Evolutionary conservation across 306 rosid species (phyloP).

Genomic region (Vicia faba): DNA sequence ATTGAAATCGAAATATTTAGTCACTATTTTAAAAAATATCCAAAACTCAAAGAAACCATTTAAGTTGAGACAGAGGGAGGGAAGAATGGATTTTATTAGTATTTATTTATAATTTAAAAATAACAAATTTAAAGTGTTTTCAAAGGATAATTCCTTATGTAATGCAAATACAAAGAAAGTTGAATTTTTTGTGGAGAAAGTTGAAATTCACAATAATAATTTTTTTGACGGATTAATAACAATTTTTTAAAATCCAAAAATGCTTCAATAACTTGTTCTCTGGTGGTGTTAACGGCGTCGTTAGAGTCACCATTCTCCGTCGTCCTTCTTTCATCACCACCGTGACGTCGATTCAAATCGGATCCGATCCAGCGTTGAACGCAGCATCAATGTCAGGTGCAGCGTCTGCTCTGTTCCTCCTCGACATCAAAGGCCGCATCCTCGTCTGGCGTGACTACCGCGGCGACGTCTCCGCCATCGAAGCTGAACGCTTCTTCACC

Average conservation of each 20-base stretch:
- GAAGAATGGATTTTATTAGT: too few relatives aligned
- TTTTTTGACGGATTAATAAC: not conserved
- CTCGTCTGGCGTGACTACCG: constrained; percentile 95
- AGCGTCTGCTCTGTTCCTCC: constrained; percentile 89
- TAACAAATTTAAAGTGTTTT: too few relatives aligned
- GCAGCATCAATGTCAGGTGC: constrained; percentile 72
- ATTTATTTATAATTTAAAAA: too few relatives aligned
- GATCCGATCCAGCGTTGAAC: constrained; percentile 1
- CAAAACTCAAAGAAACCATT: too few relatives aligned
- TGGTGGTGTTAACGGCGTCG: constrained; percentile 28
- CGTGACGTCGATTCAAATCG: not conserved
- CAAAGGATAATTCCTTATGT: too few relatives aligned
- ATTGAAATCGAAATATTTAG: too few relatives aligned
- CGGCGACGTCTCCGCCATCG: constrained; percentile 83
- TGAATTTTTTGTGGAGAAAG: not conserved
- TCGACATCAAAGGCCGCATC: constrained; percentile 95
- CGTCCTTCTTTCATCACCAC: constrained; percentile 17
- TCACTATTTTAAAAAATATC: too few relatives aligned
- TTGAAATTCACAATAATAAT: not conserved
- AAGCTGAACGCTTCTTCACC: constrained; percentile 88
- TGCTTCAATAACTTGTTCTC: not conserved
- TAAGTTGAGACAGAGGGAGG: too few relatives aligned
- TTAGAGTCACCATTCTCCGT: not conserved
- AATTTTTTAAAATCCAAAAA: not conserved
- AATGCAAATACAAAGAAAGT: too few relatives aligned